Evolutionary conservation across 495 filamentous ascomycete species (phyloP).

Genomic region (Bacidia gigantensis): DNA sequence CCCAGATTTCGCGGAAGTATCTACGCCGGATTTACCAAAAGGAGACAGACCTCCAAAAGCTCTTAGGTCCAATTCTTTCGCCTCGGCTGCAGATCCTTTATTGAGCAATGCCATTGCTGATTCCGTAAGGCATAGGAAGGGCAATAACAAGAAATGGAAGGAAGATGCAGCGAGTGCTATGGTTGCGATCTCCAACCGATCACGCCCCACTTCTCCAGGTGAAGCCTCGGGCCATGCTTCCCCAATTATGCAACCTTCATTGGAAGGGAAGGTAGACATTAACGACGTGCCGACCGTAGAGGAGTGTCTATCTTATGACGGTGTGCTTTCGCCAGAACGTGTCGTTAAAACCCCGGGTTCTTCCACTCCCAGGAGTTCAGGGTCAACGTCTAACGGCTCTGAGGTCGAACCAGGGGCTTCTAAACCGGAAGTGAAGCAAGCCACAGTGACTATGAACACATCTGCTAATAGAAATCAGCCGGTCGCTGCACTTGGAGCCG

Average conservation of each 20-base stretch:
- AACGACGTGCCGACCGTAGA: too few species aligned
- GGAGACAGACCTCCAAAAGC: slow-evolving; percentile 34
- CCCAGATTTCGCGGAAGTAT: slow-evolving; percentile 13
- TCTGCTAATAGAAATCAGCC: slow-evolving; percentile 11
- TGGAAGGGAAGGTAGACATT: slow-evolving; percentile 4
- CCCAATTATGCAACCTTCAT: slow-evolving; percentile 24
- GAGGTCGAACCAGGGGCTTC: neutral
- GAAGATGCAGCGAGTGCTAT: slow-evolving; percentile 47
- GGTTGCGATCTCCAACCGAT: slow-evolving; percentile 50
- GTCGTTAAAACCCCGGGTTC: too few species aligned
- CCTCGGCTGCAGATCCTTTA: slow-evolving; percentile 46
- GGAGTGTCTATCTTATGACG: too few species aligned
- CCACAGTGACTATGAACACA: too few species aligned
- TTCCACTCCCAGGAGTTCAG: slow-evolving; percentile 9
- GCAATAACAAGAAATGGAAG: slow-evolving; percentile 28
- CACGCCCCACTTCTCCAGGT: slow-evolving; percentile 41
- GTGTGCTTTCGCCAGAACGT: too few species aligned
- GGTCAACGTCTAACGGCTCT: slow-evolving; percentile 10
- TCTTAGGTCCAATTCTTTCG: slow-evolving; percentile 51
- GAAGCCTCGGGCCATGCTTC: slow-evolving; percentile 40
- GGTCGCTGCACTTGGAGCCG: slow-evolving; percentile 50
- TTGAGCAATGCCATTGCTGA: slow-evolving; percentile 50
- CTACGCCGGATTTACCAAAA: neutral
- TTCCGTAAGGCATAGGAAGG: slow-evolving; percentile 27
- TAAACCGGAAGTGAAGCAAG: neutral